Evolutionary conservation across 2,329 filamentous ascomycete genomes (phyloP).

Genomic region (Pseudogymnoascus sp.): DNA sequence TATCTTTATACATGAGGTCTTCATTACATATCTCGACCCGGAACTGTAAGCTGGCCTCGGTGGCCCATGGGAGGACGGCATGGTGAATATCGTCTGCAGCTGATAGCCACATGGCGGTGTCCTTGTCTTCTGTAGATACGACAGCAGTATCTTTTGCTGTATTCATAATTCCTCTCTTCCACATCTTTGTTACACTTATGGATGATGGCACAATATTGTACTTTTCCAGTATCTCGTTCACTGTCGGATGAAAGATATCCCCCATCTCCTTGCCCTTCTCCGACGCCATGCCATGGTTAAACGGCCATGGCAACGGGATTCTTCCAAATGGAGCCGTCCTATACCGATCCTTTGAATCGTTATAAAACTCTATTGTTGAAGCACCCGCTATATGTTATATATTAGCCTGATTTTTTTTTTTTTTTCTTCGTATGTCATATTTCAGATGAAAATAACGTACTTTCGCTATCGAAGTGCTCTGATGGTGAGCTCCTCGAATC

Average conservation of each 20-base stretch:
- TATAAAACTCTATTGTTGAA: neutral
- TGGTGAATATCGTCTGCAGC: neutral
- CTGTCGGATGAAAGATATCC: neutral
- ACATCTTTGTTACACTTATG: neutral
- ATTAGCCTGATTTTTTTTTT: too few relatives aligned
- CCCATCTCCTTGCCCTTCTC: neutral
- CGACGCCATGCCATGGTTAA: neutral
- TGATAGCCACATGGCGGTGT: neutral
- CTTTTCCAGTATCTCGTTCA: neutral
- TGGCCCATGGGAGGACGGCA: neutral
- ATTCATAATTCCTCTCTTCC: neutral
- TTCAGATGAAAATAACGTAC: too few relatives aligned
- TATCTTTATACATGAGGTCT: neutral
- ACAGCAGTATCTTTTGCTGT: neutral
- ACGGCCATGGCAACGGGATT: neutral
- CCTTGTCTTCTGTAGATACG: neutral
- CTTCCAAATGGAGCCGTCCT: neutral
- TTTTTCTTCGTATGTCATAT: too few relatives aligned
- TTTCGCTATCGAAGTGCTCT: neutral
- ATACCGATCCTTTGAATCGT: neutral
- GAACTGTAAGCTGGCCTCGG: neutral
- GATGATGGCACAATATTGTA: neutral
- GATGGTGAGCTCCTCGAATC: neutral
- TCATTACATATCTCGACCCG: neutral
- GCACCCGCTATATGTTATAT: neutral